Evolutionary conservation across 2,329 filamentous ascomycete genomes (phyloP).

Genomic region (Fusarium buxicola): DNA sequence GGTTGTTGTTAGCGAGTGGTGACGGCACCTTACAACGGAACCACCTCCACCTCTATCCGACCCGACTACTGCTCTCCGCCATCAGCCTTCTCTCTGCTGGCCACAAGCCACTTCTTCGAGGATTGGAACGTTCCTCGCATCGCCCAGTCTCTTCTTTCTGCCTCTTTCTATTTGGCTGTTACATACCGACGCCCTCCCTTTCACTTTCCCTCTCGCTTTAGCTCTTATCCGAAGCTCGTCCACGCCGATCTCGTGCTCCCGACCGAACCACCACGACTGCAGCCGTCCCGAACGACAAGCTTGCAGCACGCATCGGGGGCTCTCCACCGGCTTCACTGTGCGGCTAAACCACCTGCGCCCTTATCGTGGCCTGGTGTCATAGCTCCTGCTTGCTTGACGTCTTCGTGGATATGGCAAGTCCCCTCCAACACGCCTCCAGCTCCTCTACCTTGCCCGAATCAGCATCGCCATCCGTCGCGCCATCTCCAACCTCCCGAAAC

Average conservation of each 20-base stretch:
- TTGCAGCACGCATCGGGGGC: constrained; percentile 13
- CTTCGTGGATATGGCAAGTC: constrained; percentile 42
- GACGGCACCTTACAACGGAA: constrained; percentile 42
- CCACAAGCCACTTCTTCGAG: constrained; percentile 30
- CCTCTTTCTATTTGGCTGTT: not conserved
- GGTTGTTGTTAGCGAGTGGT: constrained; percentile 36
- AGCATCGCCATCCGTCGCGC: constrained; percentile 34
- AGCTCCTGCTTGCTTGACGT: constrained; percentile 15
- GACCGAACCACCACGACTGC: constrained; percentile 25
- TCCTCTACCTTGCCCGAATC: constrained; percentile 39
- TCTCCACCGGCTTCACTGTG: constrained; percentile 27
- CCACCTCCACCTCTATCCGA: constrained; percentile 44
- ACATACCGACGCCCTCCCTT: not conserved
- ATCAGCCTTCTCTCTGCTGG: constrained; percentile 31
- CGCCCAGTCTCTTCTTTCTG: constrained; percentile 8
- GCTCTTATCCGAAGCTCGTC: constrained; percentile 26
- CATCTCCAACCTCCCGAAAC: constrained; percentile 36
- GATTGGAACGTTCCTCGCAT: constrained; percentile 21
- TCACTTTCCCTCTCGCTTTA: constrained; percentile 10
- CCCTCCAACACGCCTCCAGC: constrained; percentile 41
- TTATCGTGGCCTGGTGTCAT: constrained; percentile 13
- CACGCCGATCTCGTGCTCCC: constrained; percentile 28
- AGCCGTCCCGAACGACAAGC: constrained; percentile 31
- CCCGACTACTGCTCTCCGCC: constrained; percentile 39
- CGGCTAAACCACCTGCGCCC: constrained; percentile 12